Evolutionary conservation across 1,284 basidiomycete species (phyloP).

Genomic region (Anthracocystis walkeri): DNA sequence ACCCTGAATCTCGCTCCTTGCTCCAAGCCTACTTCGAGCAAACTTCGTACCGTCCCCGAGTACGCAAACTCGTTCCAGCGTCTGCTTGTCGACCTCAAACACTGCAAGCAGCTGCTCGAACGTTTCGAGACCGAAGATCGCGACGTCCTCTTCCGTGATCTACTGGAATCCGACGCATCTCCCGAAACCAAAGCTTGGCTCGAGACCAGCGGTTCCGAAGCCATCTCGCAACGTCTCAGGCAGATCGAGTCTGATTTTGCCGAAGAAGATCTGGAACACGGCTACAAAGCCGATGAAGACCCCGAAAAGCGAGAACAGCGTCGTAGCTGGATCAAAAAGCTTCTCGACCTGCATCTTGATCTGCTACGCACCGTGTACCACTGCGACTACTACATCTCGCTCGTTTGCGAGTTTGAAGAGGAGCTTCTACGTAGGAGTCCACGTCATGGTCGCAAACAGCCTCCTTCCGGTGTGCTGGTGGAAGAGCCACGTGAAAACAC

Average conservation of each 20-base stretch:
- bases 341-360: conserved; percentile 64
- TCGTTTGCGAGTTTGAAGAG: conserved; percentile 63
- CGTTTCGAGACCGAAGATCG: conserved; percentile 58
- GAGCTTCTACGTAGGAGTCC: conserved; percentile 61
- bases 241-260: conserved; percentile 26
- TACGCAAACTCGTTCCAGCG: conserved; percentile 56
- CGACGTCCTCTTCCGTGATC: conserved; percentile 37
- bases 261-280: conserved; percentile 41
- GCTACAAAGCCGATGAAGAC: conserved; percentile 35
- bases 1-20: conserved; percentile 57
- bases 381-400: conserved; percentile 66
- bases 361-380: conserved; percentile 62
- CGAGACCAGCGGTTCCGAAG: conserved; percentile 37
- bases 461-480: conserved; percentile 24
- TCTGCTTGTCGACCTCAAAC: conserved; percentile 53
- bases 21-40: conserved; percentile 56
- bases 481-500: conserved; percentile 45
- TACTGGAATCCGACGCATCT: conserved; percentile 12
- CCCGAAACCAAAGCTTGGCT: conserved; percentile 37
- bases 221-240: conserved; percentile 37
- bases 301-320: conserved; percentile 38
- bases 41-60: conserved; percentile 58
- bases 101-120: conserved; percentile 53
- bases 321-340: conserved; percentile 50
- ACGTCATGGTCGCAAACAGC: conserved; percentile 52